Percentiles rank a stretch among this genome's conserved stretches.
Conservation (phyloP, 768 basidiomycete genomes). For the Tephrocybe rancida region DNA sequence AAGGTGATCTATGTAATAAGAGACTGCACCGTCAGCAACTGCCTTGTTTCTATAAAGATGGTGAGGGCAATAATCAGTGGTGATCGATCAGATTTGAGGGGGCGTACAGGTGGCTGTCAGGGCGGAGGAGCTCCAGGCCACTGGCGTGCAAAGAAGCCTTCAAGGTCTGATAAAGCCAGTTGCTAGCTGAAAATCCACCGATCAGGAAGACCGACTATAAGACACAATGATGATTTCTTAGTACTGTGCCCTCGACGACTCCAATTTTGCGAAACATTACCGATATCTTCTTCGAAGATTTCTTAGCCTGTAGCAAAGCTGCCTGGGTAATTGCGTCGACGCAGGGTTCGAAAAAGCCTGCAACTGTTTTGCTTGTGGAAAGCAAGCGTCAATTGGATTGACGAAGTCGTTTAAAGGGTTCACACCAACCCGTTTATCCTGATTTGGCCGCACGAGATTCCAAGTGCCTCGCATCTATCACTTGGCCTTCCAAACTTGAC, state of each 20-base stretch:
- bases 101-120: conserved; percentile 20
- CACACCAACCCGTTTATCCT: conserved; percentile 39
- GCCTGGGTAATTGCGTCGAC: conserved; percentile 17
- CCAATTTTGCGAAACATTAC: too few species aligned
- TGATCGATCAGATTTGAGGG: not conserved
- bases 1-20: conserved; percentile 44
- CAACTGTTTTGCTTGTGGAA: conserved; percentile 11
- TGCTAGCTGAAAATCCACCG: conserved; percentile 47
- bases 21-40: conserved; percentile 46
- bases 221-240: too few species aligned
- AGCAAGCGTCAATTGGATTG: not conserved
- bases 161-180: conserved; percentile 40
- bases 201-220: conserved; percentile 41
- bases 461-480: conserved; percentile 38
- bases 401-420: too few species aligned
- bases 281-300: conserved; percentile 16
- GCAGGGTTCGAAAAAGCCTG: conserved; percentile 21
- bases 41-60: conserved; percentile 41
- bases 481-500: conserved; percentile 47
- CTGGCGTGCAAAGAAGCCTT: conserved; percentile 18
- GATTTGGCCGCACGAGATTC: conserved; percentile 48
- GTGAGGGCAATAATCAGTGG: not conserved
- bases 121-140: conserved; percentile 20
- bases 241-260: too few species aligned
- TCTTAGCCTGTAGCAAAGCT: not conserved